Conservation (phyloP, 805 yeast species). For the Clavispora fructus region DNA sequence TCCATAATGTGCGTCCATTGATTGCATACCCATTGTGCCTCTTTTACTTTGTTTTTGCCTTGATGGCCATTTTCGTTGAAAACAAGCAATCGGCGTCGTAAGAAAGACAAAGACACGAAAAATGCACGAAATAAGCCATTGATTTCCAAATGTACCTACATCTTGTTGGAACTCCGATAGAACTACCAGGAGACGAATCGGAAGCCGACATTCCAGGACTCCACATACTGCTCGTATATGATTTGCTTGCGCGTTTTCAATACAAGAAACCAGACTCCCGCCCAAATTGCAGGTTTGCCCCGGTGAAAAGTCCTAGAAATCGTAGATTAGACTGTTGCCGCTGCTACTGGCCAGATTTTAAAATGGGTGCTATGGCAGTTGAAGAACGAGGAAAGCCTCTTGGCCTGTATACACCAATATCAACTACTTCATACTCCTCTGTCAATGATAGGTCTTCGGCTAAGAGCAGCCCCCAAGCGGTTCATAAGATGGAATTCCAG, state of each 20-base stretch:
- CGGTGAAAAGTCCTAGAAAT: no score
- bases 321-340: no score
- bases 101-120: no score
- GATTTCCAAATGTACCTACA: no score
- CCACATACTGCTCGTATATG: neutral
- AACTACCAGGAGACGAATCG: no score
- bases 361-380: no score
- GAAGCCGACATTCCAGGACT: neutral
- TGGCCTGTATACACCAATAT: neutral
- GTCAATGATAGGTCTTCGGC: neutral
- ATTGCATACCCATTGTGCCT: conserved; percentile 91
- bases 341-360: no score
- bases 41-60: conserved; percentile 89
- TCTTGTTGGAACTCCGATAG: no score
- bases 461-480: neutral
- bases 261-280: neutral
- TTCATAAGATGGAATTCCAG: neutral
- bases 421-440: neutral
- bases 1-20: conserved; percentile 80
- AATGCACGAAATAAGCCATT: no score
- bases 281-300: no score
- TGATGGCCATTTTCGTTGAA: conserved; percentile 85
- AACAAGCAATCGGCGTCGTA: conserved; percentile 14
- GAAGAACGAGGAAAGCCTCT: neutral
- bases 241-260: neutral